Conservation (phyloP, 2,329 filamentous ascomycete species). For the Reticulascus tulasneorum region DNA sequence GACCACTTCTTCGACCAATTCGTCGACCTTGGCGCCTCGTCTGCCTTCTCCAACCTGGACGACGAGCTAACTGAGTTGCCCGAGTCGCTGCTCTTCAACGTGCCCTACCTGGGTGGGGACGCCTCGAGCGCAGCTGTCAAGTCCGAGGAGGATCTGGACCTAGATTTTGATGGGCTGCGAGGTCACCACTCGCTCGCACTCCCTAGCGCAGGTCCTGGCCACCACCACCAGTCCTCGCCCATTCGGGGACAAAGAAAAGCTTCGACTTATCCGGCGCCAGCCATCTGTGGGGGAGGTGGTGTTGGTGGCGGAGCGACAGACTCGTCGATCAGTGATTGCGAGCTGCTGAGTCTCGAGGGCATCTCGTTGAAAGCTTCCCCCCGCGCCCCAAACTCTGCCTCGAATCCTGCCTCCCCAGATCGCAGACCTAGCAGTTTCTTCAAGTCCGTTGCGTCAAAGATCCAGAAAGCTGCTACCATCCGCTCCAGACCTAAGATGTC, state of each 20-base stretch:
- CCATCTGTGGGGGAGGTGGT: too few species aligned
- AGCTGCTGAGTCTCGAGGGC: slow-evolving; percentile 42
- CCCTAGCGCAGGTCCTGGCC: slow-evolving; percentile 14
- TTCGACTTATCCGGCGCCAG: slow-evolving; percentile 15
- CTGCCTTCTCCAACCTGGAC: slow-evolving; percentile 8
- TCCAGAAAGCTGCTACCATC: slow-evolving; percentile 33
- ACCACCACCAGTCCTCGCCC: slow-evolving; percentile 8
- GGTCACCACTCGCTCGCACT: slow-evolving; percentile 12
- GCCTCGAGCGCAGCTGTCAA: slow-evolving; percentile 14
- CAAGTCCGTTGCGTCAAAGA: slow-evolving; percentile 36
- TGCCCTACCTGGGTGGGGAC: slow-evolving; percentile 10
- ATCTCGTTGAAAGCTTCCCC: slow-evolving; percentile 35
- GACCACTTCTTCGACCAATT: slow-evolving; percentile 24
- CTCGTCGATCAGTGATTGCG: slow-evolving; percentile 45
- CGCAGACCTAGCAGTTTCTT: slow-evolving; percentile 35
- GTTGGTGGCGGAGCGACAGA: slow-evolving; percentile 9
- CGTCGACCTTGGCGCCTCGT: slow-evolving; percentile 17
- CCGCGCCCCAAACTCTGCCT: slow-evolving; percentile 22
- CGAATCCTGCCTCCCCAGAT: slow-evolving; percentile 19
- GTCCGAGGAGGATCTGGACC: too few species aligned
- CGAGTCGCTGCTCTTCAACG: slow-evolving; percentile 15
- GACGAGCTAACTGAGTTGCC: slow-evolving; percentile 10
- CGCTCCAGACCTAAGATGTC: slow-evolving; percentile 17
- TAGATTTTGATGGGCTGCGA: slow-evolving; percentile 13
- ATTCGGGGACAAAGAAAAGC: slow-evolving; percentile 14